Percentiles rank a stretch among this genome's conserved stretches.
phyloP scores from a whole-genome alignment of 2,329 filamentous ascomycete genomes.

The Aspergillus viridinutans region DNA sequence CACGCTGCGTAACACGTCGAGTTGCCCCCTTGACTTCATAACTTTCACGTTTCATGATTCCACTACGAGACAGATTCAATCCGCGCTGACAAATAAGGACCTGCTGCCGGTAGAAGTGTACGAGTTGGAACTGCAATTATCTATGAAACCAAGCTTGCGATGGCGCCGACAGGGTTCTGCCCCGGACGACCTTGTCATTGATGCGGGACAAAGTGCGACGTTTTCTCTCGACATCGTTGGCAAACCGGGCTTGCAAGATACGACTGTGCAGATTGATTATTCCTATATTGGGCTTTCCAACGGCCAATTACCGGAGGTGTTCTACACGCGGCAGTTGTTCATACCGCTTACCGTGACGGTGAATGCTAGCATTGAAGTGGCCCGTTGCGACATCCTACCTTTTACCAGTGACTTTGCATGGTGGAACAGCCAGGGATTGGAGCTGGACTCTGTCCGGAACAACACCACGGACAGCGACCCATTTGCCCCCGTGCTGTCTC shows the following conservation, averaged over 20 bases:
- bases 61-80: slow-evolving; percentile 70
- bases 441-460: slow-evolving; percentile 4
- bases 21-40: slow-evolving; percentile 74
- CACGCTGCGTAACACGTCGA: slow-evolving; percentile 73
- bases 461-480: slow-evolving; percentile 32
- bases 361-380: slow-evolving; percentile 81
- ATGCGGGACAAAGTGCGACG: slow-evolving; percentile 61
- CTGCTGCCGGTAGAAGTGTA: slow-evolving; percentile 75
- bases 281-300: slow-evolving; percentile 68
- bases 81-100: slow-evolving; percentile 70
- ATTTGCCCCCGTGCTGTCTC: slow-evolving; percentile 44
- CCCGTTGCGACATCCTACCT: slow-evolving; percentile 73
- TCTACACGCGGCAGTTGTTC: slow-evolving; percentile 79
- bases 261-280: slow-evolving; percentile 80
- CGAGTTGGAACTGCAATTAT: slow-evolving; percentile 76
- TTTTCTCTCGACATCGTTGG: slow-evolving; percentile 84
- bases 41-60: slow-evolving; percentile 89
- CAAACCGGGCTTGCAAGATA: slow-evolving; percentile 76
- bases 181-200: slow-evolving; percentile 57
- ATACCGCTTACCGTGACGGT: slow-evolving; percentile 83
- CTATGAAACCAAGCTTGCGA: slow-evolving; percentile 63
- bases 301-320: slow-evolving; percentile 65
- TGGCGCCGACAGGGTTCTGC: slow-evolving; percentile 49
- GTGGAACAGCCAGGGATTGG: slow-evolving; percentile 36
- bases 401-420: slow-evolving; percentile 68